A percentile compares a stretch with the other conserved stretches of the same genome.
These are phyloP conservation scores for Emydomyces testavorans DNA, from an alignment of 2,329 filamentous ascomycete genomes.

Conservation along the genomic window DNA sequence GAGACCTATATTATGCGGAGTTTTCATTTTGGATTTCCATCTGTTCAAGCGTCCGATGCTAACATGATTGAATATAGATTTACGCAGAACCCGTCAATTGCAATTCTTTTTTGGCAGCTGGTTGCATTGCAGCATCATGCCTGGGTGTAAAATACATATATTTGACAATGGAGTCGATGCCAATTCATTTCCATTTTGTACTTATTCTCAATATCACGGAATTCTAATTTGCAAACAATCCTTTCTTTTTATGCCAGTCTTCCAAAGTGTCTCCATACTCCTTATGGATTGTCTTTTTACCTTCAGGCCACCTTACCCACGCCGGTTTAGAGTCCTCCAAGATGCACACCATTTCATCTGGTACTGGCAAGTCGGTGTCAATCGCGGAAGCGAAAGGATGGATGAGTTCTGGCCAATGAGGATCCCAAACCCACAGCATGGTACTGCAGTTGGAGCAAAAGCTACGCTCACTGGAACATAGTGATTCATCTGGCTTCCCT, in stretches of 20 bases:
- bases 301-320: conserved; percentile 40
- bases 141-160: too few species aligned
- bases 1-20: conserved; percentile 26
- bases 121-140: too few species aligned
- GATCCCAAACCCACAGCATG: conserved; percentile 41
- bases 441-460: conserved; percentile 40
- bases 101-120: too few species aligned
- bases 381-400: conserved; percentile 42
- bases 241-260: conserved; percentile 38
- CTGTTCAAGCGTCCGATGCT: too few species aligned
- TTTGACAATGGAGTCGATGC: background rate
- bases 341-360: conserved; percentile 40
- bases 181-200: background rate
- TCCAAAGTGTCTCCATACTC: conserved; percentile 35
- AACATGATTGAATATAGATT: too few species aligned
- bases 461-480: conserved; percentile 36
- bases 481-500: conserved; percentile 26
- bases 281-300: conserved; percentile 35
- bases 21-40: background rate
- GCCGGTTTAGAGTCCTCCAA: conserved; percentile 35
- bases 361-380: conserved; percentile 36
- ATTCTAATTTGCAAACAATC: conserved; percentile 25
- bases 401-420: conserved; percentile 39
- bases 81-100: too few species aligned
- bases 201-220: too few species aligned